A percentile compares a stretch with the other conserved stretches of the same genome.
phyloP scores from a whole-genome alignment of 2,329 filamentous ascomycete genomes.

The Fusarium sambucinum region DNA sequence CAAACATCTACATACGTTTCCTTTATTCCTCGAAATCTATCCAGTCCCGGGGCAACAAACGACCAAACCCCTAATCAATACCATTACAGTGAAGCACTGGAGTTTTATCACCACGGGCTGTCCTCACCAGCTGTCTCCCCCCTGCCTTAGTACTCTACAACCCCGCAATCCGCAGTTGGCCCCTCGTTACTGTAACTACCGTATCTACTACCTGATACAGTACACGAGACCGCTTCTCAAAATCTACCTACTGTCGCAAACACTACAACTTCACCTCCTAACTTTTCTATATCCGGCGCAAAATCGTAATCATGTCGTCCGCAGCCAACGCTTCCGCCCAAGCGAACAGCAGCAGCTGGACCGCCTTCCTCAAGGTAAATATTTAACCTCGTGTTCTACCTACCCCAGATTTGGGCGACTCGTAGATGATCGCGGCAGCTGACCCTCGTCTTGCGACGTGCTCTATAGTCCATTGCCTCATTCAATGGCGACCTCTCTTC shows the following conservation, averaged over 20 bases:
- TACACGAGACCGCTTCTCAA: constrained; percentile 37
- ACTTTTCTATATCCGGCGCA: constrained; percentile 11
- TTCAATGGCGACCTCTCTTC: constrained; percentile 87
- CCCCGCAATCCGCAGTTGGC: constrained; percentile 47
- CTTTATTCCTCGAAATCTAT: not conserved
- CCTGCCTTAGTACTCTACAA: constrained; percentile 28
- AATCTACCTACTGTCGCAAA: constrained; percentile 30
- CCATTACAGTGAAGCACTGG: not conserved
- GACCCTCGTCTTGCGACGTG: constrained; percentile 24
- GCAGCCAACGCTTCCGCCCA: constrained; percentile 50
- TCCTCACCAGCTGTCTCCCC: constrained; percentile 22
- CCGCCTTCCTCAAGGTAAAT: constrained; percentile 64
- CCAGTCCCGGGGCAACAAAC: not conserved
- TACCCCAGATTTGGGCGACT: constrained; percentile 4
- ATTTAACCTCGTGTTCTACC: constrained; percentile 9
- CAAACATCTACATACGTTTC: not conserved
- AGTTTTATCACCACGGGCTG: constrained; percentile 4
- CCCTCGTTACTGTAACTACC: constrained; percentile 33
- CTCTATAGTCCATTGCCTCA: constrained; percentile 75
- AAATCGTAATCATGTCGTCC: constrained; percentile 49
- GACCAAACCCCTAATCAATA: not conserved
- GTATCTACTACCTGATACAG: constrained; percentile 11
- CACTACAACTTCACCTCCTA: constrained; percentile 11
- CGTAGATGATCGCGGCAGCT: constrained; percentile 22
- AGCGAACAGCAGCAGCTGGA: constrained; percentile 62